A percentile compares a stretch with the other conserved stretches of the same genome.
These are phyloP conservation scores for Talaromyces sp. DNA, from an alignment of 2,329 filamentous ascomycete genomes.

Conservation along the genomic window DNA sequence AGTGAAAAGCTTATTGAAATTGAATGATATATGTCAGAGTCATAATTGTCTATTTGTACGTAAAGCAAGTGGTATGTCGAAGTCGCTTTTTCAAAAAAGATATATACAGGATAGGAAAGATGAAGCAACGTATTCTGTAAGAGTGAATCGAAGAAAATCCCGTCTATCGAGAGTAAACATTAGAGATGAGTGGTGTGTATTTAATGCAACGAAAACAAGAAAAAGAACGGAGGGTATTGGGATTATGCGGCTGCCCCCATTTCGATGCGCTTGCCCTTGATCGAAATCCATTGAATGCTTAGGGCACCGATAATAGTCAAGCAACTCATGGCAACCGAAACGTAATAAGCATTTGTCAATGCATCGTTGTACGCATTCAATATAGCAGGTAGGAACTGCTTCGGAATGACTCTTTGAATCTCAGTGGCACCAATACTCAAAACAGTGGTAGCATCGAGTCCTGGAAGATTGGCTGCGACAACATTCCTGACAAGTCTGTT, in stretches of 20 bases:
- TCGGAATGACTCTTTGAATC: conserved; percentile 7
- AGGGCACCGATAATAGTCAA: conserved; percentile 31
- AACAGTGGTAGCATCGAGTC: conserved; percentile 3
- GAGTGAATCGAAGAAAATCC: not conserved
- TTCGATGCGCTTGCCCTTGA: conserved; percentile 34
- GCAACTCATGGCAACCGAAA: conserved; percentile 25
- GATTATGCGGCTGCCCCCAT: conserved; percentile 15
- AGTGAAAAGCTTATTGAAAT: not conserved
- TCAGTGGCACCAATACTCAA: conserved; percentile 31
- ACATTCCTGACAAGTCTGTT: conserved; percentile 28
- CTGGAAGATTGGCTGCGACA: conserved; percentile 24
- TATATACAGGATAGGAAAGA: not conserved
- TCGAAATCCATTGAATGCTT: conserved; percentile 38
- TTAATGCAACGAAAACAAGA: not conserved
- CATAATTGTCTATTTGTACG: not conserved
- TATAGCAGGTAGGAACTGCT: conserved; percentile 3
- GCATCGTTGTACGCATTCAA: conserved; percentile 12
- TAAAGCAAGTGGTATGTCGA: not conserved
- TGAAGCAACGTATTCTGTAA: not conserved
- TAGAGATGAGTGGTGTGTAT: not conserved
- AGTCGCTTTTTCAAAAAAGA: not conserved
- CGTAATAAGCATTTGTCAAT: conserved; percentile 4
- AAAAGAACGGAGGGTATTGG: not conserved
- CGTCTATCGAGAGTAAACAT: conserved; percentile 1
- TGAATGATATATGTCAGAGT: not conserved